A percentile compares a stretch with the other conserved stretches of the same genome.
These are phyloP conservation scores for Magnaporthiopsis rhizophila DNA, from an alignment of 2,329 filamentous ascomycete genomes.

Conservation along the genomic window DNA sequence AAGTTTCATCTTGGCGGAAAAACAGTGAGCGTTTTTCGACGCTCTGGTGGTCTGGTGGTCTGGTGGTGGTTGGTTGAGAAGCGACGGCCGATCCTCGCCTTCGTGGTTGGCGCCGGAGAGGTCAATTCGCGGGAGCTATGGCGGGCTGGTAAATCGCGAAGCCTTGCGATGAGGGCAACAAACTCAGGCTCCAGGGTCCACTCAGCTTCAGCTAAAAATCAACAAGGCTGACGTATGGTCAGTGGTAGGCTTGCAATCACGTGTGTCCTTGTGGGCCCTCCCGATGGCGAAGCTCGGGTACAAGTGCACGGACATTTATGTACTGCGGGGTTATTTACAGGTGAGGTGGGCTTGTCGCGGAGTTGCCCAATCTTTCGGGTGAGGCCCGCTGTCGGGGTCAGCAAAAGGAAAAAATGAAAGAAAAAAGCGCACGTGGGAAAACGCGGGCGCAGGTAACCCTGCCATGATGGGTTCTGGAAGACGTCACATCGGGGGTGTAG, in stretches of 20 bases:
- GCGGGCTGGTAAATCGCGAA: not conserved
- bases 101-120: not conserved
- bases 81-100: not conserved
- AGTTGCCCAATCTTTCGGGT: not conserved
- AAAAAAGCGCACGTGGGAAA: not conserved
- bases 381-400: not conserved
- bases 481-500: not conserved
- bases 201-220: not conserved
- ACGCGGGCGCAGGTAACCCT: not conserved
- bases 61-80: not conserved
- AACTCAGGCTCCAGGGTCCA: not conserved
- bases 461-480: not conserved
- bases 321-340: not conserved
- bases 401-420: not conserved
- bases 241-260: not conserved
- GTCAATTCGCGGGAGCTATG: not conserved
- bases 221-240: not conserved
- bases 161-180: not conserved
- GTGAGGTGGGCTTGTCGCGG: too few species aligned
- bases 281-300: not conserved
- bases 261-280: not conserved
- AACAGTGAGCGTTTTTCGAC: not conserved
- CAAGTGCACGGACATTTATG: not conserved
- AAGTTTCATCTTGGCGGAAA: constrained; percentile 72
- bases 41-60: not conserved